Conservation (phyloP, 345 rosid species). For the Bruguiera parviflora region DNA sequence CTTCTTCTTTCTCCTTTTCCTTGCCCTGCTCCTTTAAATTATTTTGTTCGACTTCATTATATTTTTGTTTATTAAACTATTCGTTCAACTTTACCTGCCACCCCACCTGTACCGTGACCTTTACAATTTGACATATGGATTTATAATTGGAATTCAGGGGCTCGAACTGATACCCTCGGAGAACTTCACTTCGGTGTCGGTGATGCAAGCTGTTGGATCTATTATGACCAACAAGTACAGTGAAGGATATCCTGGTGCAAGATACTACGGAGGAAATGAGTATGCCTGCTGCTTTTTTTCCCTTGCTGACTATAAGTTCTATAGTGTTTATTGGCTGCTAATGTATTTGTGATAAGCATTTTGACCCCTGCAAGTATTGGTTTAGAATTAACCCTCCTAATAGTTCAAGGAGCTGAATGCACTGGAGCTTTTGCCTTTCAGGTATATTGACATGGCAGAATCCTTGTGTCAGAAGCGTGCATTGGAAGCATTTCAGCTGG, state of each 20-base stretch:
- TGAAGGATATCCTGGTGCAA: constrained; percentile 99
- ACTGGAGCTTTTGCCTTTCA: constrained; percentile 32
- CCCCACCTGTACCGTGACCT: neutral
- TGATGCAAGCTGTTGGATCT: constrained; percentile 99
- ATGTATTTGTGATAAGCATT: neutral
- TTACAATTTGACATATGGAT: neutral
- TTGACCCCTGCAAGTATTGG: neutral
- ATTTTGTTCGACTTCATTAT: too few relatives aligned
- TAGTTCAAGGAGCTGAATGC: constrained; percentile 8
- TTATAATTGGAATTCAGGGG: constrained; percentile 41
- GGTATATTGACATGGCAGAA: constrained; percentile 99
- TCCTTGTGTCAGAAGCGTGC: constrained; percentile 94
- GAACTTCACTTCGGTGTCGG: constrained; percentile 96
- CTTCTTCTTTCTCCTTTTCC: too few relatives aligned
- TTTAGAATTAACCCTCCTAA: neutral
- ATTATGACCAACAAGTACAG: constrained; percentile 99
- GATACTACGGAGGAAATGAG: constrained; percentile 99
- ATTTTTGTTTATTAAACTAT: too few relatives aligned
- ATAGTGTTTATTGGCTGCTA: neutral
- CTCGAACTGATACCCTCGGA: constrained; percentile 97
- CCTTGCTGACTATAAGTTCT: neutral
- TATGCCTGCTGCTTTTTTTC: constrained; percentile 28
- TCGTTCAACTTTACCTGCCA: too few relatives aligned
- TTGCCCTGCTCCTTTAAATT: too few relatives aligned
- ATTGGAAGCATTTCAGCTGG: constrained; percentile 87